phyloP scores from a whole-genome alignment of 2,329 filamentous ascomycete species.

The Talaromyces marneffei region DNA sequence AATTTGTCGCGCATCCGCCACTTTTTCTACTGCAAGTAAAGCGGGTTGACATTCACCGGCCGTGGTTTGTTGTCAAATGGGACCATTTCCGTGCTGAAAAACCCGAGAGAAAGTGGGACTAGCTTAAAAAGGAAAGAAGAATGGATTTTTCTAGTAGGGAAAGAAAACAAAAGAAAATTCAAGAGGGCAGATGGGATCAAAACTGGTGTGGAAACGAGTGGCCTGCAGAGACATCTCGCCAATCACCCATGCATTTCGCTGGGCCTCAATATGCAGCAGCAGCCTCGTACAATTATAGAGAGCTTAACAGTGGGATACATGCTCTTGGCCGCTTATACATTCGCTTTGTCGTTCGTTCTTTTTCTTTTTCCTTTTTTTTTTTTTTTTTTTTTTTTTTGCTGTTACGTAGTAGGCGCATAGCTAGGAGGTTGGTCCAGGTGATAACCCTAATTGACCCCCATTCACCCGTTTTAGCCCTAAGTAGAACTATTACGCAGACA shows the following conservation, averaged over 20 bases:
- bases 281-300: constrained; percentile 5
- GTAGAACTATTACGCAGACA: not conserved
- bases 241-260: constrained; percentile 2
- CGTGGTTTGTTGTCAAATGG: constrained; percentile 1
- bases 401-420: not conserved
- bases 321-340: not conserved
- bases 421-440: not conserved
- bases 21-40: not conserved
- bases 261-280: constrained; percentile 9
- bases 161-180: not conserved
- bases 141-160: not conserved
- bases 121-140: not conserved
- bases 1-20: constrained; percentile 6
- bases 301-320: not conserved
- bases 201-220: constrained; percentile 4
- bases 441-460: not conserved
- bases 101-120: not conserved
- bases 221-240: not conserved
- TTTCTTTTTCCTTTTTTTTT: not conserved
- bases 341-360: not conserved
- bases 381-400: too few relatives aligned
- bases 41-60: constrained; percentile 3
- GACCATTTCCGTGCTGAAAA: constrained; percentile 7
- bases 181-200: not conserved
- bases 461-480: not conserved